Base-by-base conservation (phyloP, 2,329 filamentous ascomycete species). In the Plectosphaerella cucumerina region DNA sequence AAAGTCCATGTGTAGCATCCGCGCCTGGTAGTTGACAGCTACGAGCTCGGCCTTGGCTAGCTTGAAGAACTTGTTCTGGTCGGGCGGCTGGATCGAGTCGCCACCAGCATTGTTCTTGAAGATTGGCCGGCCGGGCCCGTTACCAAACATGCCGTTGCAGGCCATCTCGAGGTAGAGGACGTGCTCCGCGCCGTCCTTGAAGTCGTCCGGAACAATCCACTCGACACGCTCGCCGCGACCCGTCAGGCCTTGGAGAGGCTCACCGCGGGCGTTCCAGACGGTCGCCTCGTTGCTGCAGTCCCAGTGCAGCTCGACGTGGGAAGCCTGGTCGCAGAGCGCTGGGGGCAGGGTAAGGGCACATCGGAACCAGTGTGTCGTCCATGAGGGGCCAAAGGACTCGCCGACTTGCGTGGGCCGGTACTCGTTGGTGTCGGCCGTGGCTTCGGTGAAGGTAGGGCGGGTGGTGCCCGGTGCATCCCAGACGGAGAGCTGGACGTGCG, bases 341-440 rank as follows among this genome's bases (percentile, higher is more conserved):
- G 76, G 63, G 3, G 84, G 84, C 3, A 87, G 70, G 2, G 73
- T 82, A 50, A 87, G 71, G 48, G 76, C 69, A 50, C 86, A 72
- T 52, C 76, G 77, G 72, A 87, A 85, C 84, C 84, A 87, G 64
- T 87, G 84, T 5, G 84, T 87, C n/a, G 82, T 81, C 84, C 84
- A 87, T 56, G 81, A 84, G 1, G 84, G 84, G 1, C 84, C 84
- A 56, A 87, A 87, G 2, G 71, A 76, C 44, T 80, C 74, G 50
- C 83, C 82, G 52, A 81, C 73, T 18, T 74, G 69, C 1, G 83
- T 39, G 14, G 45, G 34, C 2, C 45, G 44, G 46, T 49, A 57
- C 1, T 41, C 35, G 10, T 58, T 61, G 15, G 52, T 39, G 8
- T 53, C 47, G 14, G 49, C 43, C 17, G 49, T 56, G 12, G 53